Conservation (phyloP, 352 stramenopile genomes). For the Globisporangium sylvaticum region DNA sequence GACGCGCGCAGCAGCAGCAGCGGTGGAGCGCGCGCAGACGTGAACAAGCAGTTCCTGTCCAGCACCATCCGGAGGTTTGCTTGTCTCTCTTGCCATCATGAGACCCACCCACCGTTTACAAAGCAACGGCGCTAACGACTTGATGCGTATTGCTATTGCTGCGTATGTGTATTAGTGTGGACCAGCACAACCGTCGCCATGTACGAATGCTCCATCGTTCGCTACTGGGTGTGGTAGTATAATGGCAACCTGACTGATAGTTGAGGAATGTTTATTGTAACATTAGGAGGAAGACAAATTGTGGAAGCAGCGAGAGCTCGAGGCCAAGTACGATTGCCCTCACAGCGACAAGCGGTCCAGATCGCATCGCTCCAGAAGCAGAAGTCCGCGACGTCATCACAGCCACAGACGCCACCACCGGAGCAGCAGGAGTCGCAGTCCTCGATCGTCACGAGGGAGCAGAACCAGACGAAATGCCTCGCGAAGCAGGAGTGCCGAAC, state of each 20-base stretch:
- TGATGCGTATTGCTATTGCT: not conserved
- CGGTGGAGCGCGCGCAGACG: slow-evolving; percentile 27
- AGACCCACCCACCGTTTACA: not conserved
- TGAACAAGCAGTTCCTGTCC: slow-evolving; percentile 65
- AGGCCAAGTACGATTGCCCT: slow-evolving; percentile 17
- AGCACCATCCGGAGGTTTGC: slow-evolving; percentile 60
- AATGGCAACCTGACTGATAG: not conserved
- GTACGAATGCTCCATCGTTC: slow-evolving; percentile 12
- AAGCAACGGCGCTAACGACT: not conserved
- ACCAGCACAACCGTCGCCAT: slow-evolving; percentile 59
- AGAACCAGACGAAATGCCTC: slow-evolving; percentile 11
- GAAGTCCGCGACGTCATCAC: slow-evolving; percentile 3
- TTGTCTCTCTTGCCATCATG: not conserved
- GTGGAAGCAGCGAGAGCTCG: slow-evolving; percentile 47
- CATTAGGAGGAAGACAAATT: slow-evolving; percentile 50
- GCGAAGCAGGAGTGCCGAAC: slow-evolving; percentile 14
- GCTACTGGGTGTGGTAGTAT: not conserved
- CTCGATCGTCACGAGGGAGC: slow-evolving; percentile 13
- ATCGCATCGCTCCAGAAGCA: not conserved
- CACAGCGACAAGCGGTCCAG: not conserved
- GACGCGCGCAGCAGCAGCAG: not conserved
- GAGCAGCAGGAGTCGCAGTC: slow-evolving; percentile 21
- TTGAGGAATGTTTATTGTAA: not conserved
- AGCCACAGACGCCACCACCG: slow-evolving; percentile 5
- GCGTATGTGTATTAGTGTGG: slow-evolving; percentile 27